Base-by-base conservation (phyloP, 2,329 filamentous ascomycete species). In the Graphium sp. region DNA sequence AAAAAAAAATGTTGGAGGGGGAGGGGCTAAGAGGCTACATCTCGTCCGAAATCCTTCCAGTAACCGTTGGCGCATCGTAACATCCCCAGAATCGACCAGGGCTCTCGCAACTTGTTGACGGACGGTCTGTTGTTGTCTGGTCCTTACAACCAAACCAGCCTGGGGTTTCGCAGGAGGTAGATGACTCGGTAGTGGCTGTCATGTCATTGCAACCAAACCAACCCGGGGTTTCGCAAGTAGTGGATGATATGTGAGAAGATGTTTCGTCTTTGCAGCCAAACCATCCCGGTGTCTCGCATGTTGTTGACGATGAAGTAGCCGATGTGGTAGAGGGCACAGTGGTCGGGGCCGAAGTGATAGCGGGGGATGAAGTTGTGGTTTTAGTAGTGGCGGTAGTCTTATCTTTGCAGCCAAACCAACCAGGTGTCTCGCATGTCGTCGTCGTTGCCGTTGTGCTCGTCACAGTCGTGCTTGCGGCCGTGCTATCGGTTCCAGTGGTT, bases 241-340 rank as follows among this genome's bases (percentile, higher is more conserved):
- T 75, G 3, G n/a, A n/a, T n/a, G n/a, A n/a, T n/a, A n/a, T n/a
- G n/a, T n/a, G n/a, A n/a, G n/a, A n/a, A 4, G 15, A 2, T 7
- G 63, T 62, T 47, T 74, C 65, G 38, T 82, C 77, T 22, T 80
- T 53, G 45, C 73, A 84, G 14, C 81, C 82, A 75, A 77, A 92
- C 85, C 85, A 93, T 5, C 85, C 83, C 17, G 85, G 85, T 2
- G 85, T 93, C 50, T 89, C 66, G 53, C 85, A 93, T 0, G 83
- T 93, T 31, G 75, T 73, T 0, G 85, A 66, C 33, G 45, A 49
- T 4, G 53, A 56, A 1, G 50, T 62, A 5, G 52, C 54, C 0
- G 58, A 58, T 0, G 62, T 58, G 9, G 56, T 57, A 4, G 56
- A 50, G 1, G 50, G 46, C 13, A 51, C 53, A 35, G 49, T 55